phyloP scores from a whole-genome alignment of 2,329 filamentous ascomycete species.

The Trichoderma harzianum region DNA sequence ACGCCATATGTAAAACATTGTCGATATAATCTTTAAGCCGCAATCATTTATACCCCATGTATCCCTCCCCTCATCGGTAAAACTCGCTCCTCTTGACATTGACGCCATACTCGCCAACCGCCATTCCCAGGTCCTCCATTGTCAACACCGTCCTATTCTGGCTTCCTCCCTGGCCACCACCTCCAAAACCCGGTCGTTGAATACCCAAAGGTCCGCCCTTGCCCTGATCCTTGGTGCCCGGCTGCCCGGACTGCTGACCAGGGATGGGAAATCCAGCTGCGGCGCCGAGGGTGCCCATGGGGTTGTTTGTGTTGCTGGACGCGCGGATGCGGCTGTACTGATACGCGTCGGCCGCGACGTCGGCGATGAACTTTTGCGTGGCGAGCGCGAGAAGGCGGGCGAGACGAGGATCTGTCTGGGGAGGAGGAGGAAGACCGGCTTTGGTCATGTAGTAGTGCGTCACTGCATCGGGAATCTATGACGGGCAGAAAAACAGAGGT shows the following conservation, averaged over 20 bases:
- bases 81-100: constrained; percentile 98
- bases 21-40: neutral
- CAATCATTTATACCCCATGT: neutral
- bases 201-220: constrained; percentile 64
- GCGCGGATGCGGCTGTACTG: constrained; percentile 95
- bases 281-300: constrained; percentile 80
- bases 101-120: constrained; percentile 94
- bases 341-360: constrained; percentile 95
- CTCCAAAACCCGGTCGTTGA: constrained; percentile 76
- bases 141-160: constrained; percentile 93
- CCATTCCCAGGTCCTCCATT: constrained; percentile 99
- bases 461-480: constrained; percentile 90
- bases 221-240: constrained; percentile 55
- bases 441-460: constrained; percentile 98
- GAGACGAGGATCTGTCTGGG: constrained; percentile 83
- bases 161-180: constrained; percentile 81
- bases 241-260: constrained; percentile 58
- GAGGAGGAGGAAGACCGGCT: constrained; percentile 87
- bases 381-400: constrained; percentile 91
- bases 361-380: constrained; percentile 98
- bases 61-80: constrained; percentile 50
- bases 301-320: constrained; percentile 83
- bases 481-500: neutral
- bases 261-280: constrained; percentile 66
- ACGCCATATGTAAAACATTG: constrained; percentile 13